Conservation (phyloP, 148 eudicot species). For the Fagopyrum homotropicum region DNA sequence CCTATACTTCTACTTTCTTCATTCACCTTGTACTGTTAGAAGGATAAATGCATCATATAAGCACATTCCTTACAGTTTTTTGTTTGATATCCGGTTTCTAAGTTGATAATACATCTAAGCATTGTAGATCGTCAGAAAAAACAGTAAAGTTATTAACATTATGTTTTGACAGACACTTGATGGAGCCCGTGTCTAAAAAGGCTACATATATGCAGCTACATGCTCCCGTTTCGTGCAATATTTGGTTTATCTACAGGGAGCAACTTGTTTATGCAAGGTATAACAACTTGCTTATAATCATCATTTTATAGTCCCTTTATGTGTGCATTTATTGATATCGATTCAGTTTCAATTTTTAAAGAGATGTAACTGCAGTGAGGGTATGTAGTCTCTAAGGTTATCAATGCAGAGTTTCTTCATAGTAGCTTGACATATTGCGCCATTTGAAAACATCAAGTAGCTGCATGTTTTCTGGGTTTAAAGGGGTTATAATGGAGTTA, state of each 20-base stretch:
- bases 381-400: not conserved
- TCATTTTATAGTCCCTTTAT: not conserved
- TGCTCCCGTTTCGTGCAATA: conserved; percentile 66
- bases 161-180: conserved; percentile 44
- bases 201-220: conserved; percentile 52
- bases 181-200: conserved; percentile 61
- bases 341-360: no score
- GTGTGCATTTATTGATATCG: not conserved
- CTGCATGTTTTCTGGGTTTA: not conserved
- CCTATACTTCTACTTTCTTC: not conserved
- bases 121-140: not conserved
- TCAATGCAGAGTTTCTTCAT: not conserved
- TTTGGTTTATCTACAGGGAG: conserved; percentile 78
- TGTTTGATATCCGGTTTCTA: not conserved
- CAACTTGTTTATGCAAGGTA: conserved; percentile 64
- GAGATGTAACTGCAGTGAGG: not conserved
- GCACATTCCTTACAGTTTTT: no score
- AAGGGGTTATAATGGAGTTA: no score
- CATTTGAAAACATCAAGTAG: not conserved
- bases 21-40: no score
- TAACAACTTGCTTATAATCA: not conserved
- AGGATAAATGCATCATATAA: no score
- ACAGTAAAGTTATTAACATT: not conserved
- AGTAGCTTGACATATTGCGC: not conserved
- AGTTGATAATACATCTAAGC: not conserved